Base-by-base conservation (phyloP, 192 early-diverging fungal species). In the Neocallimastix lanati region DNA sequence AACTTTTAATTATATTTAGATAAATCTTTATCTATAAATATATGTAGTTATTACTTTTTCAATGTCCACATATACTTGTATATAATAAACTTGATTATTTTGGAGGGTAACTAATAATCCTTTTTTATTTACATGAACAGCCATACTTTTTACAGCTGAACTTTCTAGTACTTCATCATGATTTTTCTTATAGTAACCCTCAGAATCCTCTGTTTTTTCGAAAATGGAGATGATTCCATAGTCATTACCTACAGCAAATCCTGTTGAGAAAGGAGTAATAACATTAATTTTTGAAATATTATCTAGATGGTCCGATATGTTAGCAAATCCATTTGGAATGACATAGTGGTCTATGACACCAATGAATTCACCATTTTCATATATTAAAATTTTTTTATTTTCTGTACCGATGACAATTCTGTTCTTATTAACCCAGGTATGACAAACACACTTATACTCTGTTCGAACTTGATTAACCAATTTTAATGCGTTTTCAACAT, bases 331-430 rank as follows among this genome's bases (percentile, higher is more conserved):
- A 27, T 80, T 28, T 4, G 16, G 21, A 21, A 9, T 25, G 2
- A 27, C 0, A 79, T 18, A 15, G 79, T 67, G 50, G 81, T 82
- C 28, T 83, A 82, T 15, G 86, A 80, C 77, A 88, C 86, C 58
- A 25, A 86, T 81, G 27, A 88, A 80, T 29, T 90, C 89, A 28
- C 85, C 87, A 77, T 81, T 50, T 77, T 90, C 89, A 79, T 82
- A 88, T 50, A 90, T 79, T 15, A 88, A 83, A 16, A 90, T 78
- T 80, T 87, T 86, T 29, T 82, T 77, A 77, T 90, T 86, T 27
- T 85, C 82, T 18, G 89, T 90, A 2, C 87, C 87, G 38, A 81
- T 83, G 29, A 88, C 76, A 36, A 90, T 81, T 4, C 86, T 83
- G 25, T 76, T 82, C 7, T 88, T 87, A 36, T 76, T 86, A 28